phyloP scores from a whole-genome alignment of 1,284 basidiomycete genomes.

The Trichosporon sp. region DNA sequence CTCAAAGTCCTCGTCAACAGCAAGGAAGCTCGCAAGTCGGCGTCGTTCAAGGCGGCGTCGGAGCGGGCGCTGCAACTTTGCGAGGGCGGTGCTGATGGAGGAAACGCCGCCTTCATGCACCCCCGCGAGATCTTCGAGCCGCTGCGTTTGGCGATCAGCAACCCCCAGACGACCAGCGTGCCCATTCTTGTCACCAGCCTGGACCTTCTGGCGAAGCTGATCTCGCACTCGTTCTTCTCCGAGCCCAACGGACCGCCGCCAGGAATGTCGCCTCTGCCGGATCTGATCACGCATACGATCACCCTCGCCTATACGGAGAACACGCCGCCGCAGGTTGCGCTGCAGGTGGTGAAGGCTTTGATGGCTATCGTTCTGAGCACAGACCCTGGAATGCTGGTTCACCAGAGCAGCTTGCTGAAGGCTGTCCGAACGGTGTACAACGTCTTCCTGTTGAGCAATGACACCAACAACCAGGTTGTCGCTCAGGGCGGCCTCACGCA shows the following conservation, averaged over 20 bases:
- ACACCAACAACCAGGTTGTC: constrained; percentile 88
- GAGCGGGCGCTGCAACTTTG: constrained; percentile 78
- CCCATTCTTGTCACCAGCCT: constrained; percentile 89
- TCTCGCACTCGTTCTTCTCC: constrained; percentile 89
- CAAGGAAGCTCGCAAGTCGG: constrained; percentile 79
- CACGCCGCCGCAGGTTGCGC: constrained; percentile 78
- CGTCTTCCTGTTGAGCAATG: constrained; percentile 81
- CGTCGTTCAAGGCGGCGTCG: constrained; percentile 72
- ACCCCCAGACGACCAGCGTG: constrained; percentile 72
- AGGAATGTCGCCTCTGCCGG: constrained; percentile 67
- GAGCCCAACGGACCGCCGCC: constrained; percentile 52
- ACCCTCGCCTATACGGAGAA: constrained; percentile 83
- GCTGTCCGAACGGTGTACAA: constrained; percentile 96
- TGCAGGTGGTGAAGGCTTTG: constrained; percentile 92
- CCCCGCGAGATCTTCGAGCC: constrained; percentile 88
- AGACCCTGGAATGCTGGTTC: constrained; percentile 65
- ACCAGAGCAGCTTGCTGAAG: constrained; percentile 88
- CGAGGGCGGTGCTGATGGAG: constrained; percentile 62
- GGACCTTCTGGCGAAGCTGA: constrained; percentile 92
- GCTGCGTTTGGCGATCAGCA: constrained; percentile 72
- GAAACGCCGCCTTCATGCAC: constrained; percentile 43
- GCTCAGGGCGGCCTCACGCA: constrained; percentile 94
- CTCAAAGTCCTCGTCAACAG: constrained; percentile 80
- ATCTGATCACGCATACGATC: constrained; percentile 86
- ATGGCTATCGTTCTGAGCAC: constrained; percentile 80